Conservation (phyloP, 2,329 filamentous ascomycete species). For the Arthrobotrys sphaeroides region DNA sequence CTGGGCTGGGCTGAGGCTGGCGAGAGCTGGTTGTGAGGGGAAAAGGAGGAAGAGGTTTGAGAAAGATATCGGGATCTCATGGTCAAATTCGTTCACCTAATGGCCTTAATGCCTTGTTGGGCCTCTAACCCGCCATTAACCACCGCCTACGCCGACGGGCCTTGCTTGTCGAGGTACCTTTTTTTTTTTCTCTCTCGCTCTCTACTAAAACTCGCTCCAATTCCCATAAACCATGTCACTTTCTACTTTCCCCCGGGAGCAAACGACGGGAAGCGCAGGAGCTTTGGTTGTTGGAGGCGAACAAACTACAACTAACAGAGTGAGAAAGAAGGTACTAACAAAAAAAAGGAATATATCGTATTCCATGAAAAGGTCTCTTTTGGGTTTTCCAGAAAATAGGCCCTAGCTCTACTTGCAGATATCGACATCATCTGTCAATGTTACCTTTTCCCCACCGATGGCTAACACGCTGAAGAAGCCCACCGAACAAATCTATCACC, state of each 20-base stretch:
- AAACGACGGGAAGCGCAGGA: constrained; percentile 27
- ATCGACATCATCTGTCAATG: constrained; percentile 40
- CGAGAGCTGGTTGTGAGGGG: constrained; percentile 50
- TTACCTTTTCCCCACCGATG: background rate
- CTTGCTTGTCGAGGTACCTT: background rate
- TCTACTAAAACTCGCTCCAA: constrained; percentile 41
- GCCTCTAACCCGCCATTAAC: constrained; percentile 20
- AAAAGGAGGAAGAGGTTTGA: constrained; percentile 43
- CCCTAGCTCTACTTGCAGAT: constrained; percentile 28
- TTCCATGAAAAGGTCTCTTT: constrained; percentile 27
- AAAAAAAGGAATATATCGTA: constrained; percentile 40
- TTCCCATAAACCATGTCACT: constrained; percentile 43
- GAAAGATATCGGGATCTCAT: constrained; percentile 47
- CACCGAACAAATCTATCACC: background rate
- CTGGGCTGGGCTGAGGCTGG: constrained; percentile 31
- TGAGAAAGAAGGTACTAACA: background rate
- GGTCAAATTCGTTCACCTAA: constrained; percentile 45
- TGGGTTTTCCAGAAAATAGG: constrained; percentile 34
- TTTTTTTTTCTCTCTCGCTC: background rate
- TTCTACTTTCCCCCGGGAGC: constrained; percentile 34
- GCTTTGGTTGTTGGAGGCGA: constrained; percentile 24
- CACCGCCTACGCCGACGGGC: constrained; percentile 6
- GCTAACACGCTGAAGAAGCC: background rate
- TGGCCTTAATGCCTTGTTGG: constrained; percentile 16
- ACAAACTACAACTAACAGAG: background rate